Base-by-base conservation (phyloP, 2,329 filamentous ascomycete species). In the Cercospora berteroae region DNA sequence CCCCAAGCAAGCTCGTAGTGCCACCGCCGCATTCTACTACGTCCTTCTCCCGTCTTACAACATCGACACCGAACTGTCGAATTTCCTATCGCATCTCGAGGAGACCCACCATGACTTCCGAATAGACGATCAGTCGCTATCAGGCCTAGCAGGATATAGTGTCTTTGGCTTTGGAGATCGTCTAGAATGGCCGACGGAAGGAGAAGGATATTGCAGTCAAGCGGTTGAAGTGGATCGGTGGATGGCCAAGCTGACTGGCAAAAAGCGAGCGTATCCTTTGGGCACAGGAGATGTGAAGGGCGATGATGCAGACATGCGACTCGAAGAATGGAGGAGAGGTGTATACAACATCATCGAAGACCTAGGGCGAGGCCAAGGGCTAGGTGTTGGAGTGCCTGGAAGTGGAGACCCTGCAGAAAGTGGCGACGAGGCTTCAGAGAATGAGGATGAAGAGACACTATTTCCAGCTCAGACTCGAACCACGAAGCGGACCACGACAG, bases 71-170 rank as follows among this genome's bases (percentile, higher is more conserved):
- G 91, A 96, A 72, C 88, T 97, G 72, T 91, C 94, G 75, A 94
- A 88, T 16, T 94, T 98, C 77, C 83, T 98, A 25, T 89, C 92
- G 70, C 93, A 97, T 77, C 82, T 99, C 5, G 86, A 91, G 76
- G 94, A 99, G 78, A 98, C 94, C 0, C 94, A 98, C 77, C 89
- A 98, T 80, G 95, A 99, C 79, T 98, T 98, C 83, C 88, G 94
- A 66, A 96, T 99, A 72, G 94, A 98, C 74, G 97, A 93, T 0
- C 90, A 91, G 0, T 90, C 95, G 0, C 80, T 99, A 57, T 89
- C 90, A 0, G 81, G 84, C 1, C 80, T 98, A 16, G 82, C 94
- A 2, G 94, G 94, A 8, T 98, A 97, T 77, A 92, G 92, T 0
- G 93, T 98, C 0, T 98, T 98, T 81, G 95, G 95, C 0, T 91